phyloP scores from a whole-genome alignment of 2,329 filamentous ascomycete genomes.

The Claviceps digitariae region DNA sequence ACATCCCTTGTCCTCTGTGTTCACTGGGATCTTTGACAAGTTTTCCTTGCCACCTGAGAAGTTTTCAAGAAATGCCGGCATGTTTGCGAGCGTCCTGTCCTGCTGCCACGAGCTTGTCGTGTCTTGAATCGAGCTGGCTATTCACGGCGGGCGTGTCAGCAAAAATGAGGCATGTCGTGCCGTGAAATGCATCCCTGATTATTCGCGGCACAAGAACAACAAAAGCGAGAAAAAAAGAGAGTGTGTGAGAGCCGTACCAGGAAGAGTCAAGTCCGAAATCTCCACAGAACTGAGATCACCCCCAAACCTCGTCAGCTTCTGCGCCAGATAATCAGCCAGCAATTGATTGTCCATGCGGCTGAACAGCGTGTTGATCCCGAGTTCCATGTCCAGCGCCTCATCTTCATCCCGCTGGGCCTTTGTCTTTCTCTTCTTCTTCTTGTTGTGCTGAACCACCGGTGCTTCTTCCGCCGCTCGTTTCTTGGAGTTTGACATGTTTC shows the following conservation, averaged over 20 bases:
- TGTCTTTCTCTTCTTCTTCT: constrained; percentile 43
- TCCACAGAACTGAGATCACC: constrained; percentile 73
- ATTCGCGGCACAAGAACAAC: not conserved
- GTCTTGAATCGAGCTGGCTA: constrained; percentile 64
- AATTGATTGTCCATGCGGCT: constrained; percentile 70
- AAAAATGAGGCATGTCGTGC: constrained; percentile 1
- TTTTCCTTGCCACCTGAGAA: constrained; percentile 43
- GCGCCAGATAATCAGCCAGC: constrained; percentile 72
- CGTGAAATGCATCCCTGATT: not conserved
- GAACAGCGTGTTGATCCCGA: constrained; percentile 68
- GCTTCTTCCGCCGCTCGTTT: constrained; percentile 44
- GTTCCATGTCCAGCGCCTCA: constrained; percentile 48
- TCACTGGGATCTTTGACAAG: constrained; percentile 51
- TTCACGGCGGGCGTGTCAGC: not conserved
- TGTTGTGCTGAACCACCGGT: constrained; percentile 14
- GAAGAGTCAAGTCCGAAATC: constrained; percentile 66
- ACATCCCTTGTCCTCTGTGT: constrained; percentile 54
- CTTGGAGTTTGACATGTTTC: constrained; percentile 27
- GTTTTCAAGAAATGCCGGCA: constrained; percentile 66
- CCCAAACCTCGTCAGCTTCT: constrained; percentile 65
- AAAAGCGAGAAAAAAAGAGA: no score
- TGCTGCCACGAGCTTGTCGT: constrained; percentile 64
- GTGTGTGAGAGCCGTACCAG: constrained; percentile 38
- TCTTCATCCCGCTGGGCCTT: constrained; percentile 39
- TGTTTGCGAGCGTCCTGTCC: constrained; percentile 52